Conservation (phyloP, 805 yeast species). For the Komagataella populi region DNA sequence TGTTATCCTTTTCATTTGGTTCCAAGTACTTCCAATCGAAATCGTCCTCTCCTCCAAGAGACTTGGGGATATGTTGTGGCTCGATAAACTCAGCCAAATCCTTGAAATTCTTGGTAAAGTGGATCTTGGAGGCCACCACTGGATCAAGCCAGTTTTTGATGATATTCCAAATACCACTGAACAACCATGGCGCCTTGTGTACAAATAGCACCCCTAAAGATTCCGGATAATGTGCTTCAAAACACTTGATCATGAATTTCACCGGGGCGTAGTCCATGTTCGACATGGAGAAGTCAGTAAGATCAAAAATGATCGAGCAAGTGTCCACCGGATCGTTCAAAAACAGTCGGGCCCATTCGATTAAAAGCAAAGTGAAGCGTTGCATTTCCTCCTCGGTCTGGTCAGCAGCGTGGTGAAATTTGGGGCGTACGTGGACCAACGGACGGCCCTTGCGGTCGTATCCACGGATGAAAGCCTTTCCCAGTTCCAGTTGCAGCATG, state of each 20-base stretch:
- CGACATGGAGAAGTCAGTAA: constrained; percentile 73
- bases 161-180: constrained; percentile 87
- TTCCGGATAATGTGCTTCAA: constrained; percentile 96
- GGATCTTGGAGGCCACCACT: constrained; percentile 84
- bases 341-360: constrained; percentile 73
- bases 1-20: constrained; percentile 52
- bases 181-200: constrained; percentile 95
- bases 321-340: constrained; percentile 66
- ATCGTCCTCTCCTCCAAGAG: constrained; percentile 62
- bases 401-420: constrained; percentile 55
- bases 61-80: constrained; percentile 45
- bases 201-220: constrained; percentile 73
- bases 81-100: constrained; percentile 59
- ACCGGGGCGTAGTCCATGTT: constrained; percentile 92
- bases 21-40: constrained; percentile 43
- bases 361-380: constrained; percentile 56
- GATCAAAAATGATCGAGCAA: constrained; percentile 75
- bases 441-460: constrained; percentile 65
- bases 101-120: constrained; percentile 57
- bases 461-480: constrained; percentile 69
- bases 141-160: constrained; percentile 94
- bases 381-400: constrained; percentile 63
- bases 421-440: constrained; percentile 68
- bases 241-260: constrained; percentile 75
- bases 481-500: constrained; percentile 41